Percentiles rank a stretch among this genome's conserved stretches.
Evolutionary conservation across 1,139 yeast species (phyloP).

Genomic region (Protomyces arabidopsidicola): DNA sequence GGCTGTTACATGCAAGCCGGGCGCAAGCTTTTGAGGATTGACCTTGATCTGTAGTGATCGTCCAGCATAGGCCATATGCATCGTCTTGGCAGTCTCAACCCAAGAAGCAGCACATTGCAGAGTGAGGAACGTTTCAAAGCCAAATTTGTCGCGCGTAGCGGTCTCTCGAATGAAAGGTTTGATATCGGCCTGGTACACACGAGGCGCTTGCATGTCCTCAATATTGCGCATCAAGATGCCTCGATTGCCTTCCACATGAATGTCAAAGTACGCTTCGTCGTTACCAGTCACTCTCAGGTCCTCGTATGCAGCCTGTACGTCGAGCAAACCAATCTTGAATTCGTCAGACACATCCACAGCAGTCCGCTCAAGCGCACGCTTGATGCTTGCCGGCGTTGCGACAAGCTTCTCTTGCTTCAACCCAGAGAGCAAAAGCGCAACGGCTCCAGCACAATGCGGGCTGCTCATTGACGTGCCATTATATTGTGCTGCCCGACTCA

Average conservation of each 20-base stretch:
- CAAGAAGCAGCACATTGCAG: constrained; percentile 24
- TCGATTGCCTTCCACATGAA: constrained; percentile 17
- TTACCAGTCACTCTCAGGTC: constrained; percentile 15
- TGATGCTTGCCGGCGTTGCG: constrained; percentile 24
- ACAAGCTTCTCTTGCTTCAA: constrained; percentile 20
- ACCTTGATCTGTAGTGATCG: constrained; percentile 26
- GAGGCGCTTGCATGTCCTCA: constrained; percentile 12
- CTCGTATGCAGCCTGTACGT: constrained; percentile 27
- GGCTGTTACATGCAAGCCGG: constrained; percentile 27
- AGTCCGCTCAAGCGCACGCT: constrained; percentile 24
- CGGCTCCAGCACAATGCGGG: constrained; percentile 31
- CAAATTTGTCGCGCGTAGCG: constrained; percentile 17
- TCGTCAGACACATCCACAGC: constrained; percentile 26
- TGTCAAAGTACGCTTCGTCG: constrained; percentile 24
- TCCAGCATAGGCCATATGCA: constrained; percentile 27
- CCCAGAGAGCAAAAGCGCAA: constrained; percentile 30
- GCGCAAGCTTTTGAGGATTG: constrained; percentile 23
- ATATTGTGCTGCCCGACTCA: constrained; percentile 30
- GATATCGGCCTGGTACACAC: constrained; percentile 20
- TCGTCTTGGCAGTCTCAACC: constrained; percentile 26
- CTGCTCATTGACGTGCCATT: constrained; percentile 31
- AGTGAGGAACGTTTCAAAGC: constrained; percentile 19
- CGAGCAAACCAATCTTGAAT: constrained; percentile 29
- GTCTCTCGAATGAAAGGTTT: constrained; percentile 25
- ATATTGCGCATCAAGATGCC: constrained; percentile 28